Evolutionary conservation across 306 rosid genomes (phyloP), one percentile per base, ranked within the genome.

Genomic region (Mimosa bimucronata): DNA sequence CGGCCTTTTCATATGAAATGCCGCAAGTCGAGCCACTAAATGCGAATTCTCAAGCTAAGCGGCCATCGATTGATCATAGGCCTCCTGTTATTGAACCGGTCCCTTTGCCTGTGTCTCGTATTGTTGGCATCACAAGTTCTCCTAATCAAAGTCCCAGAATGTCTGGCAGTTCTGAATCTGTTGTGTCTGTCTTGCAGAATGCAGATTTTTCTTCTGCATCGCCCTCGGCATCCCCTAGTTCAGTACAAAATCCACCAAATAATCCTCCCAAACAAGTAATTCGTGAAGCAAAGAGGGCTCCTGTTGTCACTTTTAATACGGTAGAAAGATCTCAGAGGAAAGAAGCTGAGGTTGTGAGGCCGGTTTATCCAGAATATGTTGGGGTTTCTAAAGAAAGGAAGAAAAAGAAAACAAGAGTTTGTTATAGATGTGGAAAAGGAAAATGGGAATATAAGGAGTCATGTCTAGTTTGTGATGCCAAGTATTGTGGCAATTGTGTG

Each of bases 391-490:
- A 84, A 71, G 97, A 92, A 75, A 92, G 87, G 88, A 94, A 90
- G 90, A 92, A 90, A 78, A 95, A 91, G 81, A 92, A 83, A 72
- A 87, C 83, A 75, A 87, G 92, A 89, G 89, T 89, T 66, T 95
- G 98, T 87, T 89, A 85, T 78, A 87, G 98, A 73, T 92, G 98
- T 80, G 88, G 90, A 40, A 95, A 89, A 86, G 97, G 93, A 72
- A 95, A 95, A 90, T 95, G 98, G 98, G 98, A 95, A 83, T 90
- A 94, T n/a, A 95, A 95, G 84, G 97, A 95, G 84, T 90, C 92
- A 15, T 95, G 98, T 83, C 71, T 92, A 44, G 98, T 92, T 70
- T 95, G 98, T 82, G 67, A 61, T 61, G 67, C 38, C 38, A 61
- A 61, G 38, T 61, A 61, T 61, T 61, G 67, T 29, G 31, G 38